These are phyloP conservation scores for Hyphodiscus hymeniophilus DNA, from an alignment of 495 filamentous ascomycete species.

Conservation along the genomic window DNA sequence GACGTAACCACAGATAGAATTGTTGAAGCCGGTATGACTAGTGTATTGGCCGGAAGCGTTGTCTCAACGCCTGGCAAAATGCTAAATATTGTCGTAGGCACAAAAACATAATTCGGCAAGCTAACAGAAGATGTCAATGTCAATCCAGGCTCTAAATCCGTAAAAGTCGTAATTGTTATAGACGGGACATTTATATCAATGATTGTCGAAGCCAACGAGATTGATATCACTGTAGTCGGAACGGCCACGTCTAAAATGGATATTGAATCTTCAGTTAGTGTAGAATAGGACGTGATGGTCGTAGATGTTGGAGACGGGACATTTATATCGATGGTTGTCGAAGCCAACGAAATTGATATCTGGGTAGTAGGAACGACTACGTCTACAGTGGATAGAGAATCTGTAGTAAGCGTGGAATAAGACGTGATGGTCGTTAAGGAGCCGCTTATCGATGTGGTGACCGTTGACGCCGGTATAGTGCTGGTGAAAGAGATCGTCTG, in stretches of 20 bases:
- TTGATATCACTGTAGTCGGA: conserved; percentile 1
- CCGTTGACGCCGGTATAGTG: conserved; percentile 22
- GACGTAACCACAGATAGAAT: conserved; percentile 8
- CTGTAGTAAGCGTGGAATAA: no score
- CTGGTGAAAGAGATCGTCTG: conserved; percentile 21
- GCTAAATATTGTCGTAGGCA: not conserved
- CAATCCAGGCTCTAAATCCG: no score
- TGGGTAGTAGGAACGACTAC: no score
- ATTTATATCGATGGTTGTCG: no score
- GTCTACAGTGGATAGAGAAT: no score
- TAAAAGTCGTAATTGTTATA: no score
- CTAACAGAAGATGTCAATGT: not conserved
- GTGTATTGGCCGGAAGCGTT: conserved; percentile 2
- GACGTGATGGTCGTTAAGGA: not conserved
- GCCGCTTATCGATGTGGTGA: conserved; percentile 12
- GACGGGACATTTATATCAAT: no score
- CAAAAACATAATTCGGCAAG: not conserved
- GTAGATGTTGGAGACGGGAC: no score
- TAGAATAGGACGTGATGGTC: no score
- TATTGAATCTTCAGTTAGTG: no score
- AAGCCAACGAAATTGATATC: no score
- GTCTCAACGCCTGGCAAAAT: no score
- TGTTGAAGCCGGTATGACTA: conserved; percentile 7
- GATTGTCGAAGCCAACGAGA: not conserved
- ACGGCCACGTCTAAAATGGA: not conserved